Percentiles rank a stretch among this genome's conserved stretches.
Conservation (phyloP, 768 basidiomycete genomes). For the Boletus eberwhitei region DNA sequence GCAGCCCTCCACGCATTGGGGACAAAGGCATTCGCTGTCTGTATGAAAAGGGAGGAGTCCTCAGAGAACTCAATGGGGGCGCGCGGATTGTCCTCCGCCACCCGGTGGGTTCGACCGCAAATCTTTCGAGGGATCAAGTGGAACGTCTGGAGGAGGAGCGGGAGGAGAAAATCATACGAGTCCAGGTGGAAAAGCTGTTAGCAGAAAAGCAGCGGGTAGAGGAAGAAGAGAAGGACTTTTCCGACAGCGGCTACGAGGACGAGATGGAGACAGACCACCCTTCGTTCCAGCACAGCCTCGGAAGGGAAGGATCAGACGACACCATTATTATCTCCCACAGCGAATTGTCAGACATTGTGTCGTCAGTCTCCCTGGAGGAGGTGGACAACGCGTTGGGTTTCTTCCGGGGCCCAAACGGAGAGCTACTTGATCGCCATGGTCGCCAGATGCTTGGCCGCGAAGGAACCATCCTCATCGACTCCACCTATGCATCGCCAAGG, state of each 20-base stretch:
- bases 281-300: not conserved
- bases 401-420: constrained; percentile 20
- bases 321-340: constrained; percentile 9
- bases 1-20: constrained; percentile 29
- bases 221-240: constrained; percentile 3
- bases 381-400: not conserved
- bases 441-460: constrained; percentile 22
- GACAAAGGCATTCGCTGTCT: constrained; percentile 25
- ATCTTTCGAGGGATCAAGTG: constrained; percentile 27
- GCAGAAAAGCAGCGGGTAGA: constrained; percentile 1
- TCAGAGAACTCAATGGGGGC: constrained; percentile 12
- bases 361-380: constrained; percentile 1
- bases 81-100: constrained; percentile 22
- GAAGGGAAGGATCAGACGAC: constrained; percentile 2
- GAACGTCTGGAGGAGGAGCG: constrained; percentile 14
- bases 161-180: constrained; percentile 4
- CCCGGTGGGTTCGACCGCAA: constrained; percentile 18
- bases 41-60: constrained; percentile 11
- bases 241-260: constrained; percentile 19
- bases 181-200: constrained; percentile 15
- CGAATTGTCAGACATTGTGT: not conserved
- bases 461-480: constrained; percentile 18
- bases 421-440: constrained; percentile 17
- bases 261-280: constrained; percentile 11
- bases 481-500: not conserved